phyloP scores from a whole-genome alignment of 2,329 filamentous ascomycete genomes.

The Zelopaecilomyces penicillatus region DNA sequence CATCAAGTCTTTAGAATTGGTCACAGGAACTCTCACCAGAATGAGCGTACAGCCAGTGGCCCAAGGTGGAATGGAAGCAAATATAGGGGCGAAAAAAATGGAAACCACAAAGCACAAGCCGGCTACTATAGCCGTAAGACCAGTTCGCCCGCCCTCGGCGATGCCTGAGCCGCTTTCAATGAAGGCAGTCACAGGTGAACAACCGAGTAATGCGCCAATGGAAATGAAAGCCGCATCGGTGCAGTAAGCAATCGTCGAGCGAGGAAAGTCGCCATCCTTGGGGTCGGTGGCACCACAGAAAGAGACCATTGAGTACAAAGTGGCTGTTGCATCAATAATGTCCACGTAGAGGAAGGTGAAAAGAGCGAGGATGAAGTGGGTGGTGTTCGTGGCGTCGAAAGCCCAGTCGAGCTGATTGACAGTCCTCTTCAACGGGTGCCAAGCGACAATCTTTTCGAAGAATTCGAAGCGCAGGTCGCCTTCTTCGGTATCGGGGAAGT shows the following conservation, averaged over 20 bases:
- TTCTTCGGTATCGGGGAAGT: conserved; percentile 59
- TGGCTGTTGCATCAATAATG: conserved; percentile 70
- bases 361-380: conserved; percentile 61
- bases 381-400: conserved; percentile 41
- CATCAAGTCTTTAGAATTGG: background rate
- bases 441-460: conserved; percentile 64
- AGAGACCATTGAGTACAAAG: conserved; percentile 72
- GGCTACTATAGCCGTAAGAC: conserved; percentile 60
- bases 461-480: conserved; percentile 60
- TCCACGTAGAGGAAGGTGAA: conserved; percentile 76
- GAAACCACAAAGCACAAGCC: conserved; percentile 64
- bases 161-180: conserved; percentile 71
- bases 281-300: conserved; percentile 59
- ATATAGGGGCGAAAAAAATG: conserved; percentile 68
- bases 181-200: conserved; percentile 64
- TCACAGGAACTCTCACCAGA: conserved; percentile 37
- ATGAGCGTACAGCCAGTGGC: conserved; percentile 67
- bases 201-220: conserved; percentile 60
- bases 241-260: conserved; percentile 72
- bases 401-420: conserved; percentile 61
- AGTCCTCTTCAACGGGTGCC: conserved; percentile 59
- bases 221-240: conserved; percentile 65
- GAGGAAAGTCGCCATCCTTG: conserved; percentile 72
- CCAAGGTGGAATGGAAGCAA: conserved; percentile 70
- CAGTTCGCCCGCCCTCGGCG: conserved; percentile 64